These are phyloP conservation scores for Suhomyces taliae DNA, from an alignment of 1,139 yeast genomes.

Conservation along the genomic window DNA sequence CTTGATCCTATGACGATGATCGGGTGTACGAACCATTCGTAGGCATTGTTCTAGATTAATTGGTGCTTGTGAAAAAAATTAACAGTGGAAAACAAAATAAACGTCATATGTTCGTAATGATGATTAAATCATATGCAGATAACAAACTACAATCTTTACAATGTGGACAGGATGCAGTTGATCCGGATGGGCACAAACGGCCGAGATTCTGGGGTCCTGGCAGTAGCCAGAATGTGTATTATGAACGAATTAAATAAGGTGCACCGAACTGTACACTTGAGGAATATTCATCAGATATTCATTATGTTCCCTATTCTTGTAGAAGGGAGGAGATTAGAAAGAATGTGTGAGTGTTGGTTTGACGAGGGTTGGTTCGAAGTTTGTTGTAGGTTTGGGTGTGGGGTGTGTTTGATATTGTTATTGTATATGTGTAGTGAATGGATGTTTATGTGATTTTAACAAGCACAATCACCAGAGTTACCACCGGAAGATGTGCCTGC, in stretches of 20 bases:
- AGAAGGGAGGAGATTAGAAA: too few species aligned
- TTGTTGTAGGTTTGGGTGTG: neutral
- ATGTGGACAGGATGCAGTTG: too few species aligned
- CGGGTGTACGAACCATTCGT: neutral
- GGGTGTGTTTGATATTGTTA: neutral
- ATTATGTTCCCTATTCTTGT: neutral
- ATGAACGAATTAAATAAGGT: constrained; percentile 3
- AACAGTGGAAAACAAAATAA: too few species aligned
- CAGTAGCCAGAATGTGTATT: neutral
- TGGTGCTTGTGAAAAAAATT: neutral
- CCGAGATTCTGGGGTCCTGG: neutral
- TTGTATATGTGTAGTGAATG: neutral
- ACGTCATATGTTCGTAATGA: too few species aligned
- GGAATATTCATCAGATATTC: neutral
- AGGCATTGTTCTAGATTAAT: neutral
- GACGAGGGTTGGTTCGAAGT: too few species aligned
- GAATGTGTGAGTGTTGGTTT: too few species aligned
- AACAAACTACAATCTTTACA: too few species aligned
- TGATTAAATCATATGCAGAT: too few species aligned
- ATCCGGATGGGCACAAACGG: neutral
- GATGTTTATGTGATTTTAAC: constrained; percentile 6
- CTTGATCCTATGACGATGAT: neutral
- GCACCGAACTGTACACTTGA: neutral
- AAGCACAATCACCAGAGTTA: constrained; percentile 17
- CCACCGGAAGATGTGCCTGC: constrained; percentile 3